Evolutionary conservation across 345 rosid species (phyloP).

Genomic region (Noccaea bulbosa): DNA sequence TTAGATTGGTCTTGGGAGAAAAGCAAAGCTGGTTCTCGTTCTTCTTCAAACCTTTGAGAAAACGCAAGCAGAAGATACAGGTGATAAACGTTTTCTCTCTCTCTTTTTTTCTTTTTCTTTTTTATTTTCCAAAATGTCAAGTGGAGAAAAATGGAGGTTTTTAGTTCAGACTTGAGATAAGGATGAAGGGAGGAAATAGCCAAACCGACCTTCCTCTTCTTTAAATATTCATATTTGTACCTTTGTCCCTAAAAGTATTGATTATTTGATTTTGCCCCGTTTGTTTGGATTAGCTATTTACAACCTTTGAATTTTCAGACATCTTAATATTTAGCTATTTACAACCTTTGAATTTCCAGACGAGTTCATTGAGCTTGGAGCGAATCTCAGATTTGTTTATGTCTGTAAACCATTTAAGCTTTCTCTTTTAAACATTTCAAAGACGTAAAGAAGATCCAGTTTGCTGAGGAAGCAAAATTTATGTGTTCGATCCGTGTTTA

Average conservation of each 20-base stretch:
- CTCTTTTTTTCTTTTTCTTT: not conserved
- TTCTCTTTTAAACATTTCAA: not conserved
- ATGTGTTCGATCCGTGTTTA: too few relatives aligned
- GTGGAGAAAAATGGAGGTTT: conserved; percentile 18
- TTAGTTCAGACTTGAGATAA: conserved; percentile 30
- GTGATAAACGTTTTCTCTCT: conserved; percentile 26
- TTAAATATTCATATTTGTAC: conserved; percentile 9
- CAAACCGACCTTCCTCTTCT: conserved; percentile 27
- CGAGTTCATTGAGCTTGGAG: not conserved
- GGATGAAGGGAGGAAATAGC: conserved; percentile 33
- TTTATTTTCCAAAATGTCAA: not conserved
- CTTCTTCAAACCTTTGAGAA: conserved; percentile 29
- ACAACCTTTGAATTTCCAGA: not conserved
- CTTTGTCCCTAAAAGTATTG: not conserved
- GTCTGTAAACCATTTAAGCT: not conserved
- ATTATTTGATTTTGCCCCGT: not conserved
- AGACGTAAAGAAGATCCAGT: not conserved
- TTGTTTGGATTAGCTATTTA: not conserved
- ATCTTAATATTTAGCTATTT: not conserved
- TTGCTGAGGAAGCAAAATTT: not conserved
- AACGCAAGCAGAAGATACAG: conserved; percentile 26
- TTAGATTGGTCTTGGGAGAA: conserved; percentile 19
- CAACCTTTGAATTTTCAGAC: not conserved
- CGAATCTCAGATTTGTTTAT: not conserved
- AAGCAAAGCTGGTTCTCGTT: conserved; percentile 37